Evolutionary conservation across 352 stramenopile genomes (phyloP), one percentile per base, ranked within the genome.

Genomic region (Pythium dissimile): DNA sequence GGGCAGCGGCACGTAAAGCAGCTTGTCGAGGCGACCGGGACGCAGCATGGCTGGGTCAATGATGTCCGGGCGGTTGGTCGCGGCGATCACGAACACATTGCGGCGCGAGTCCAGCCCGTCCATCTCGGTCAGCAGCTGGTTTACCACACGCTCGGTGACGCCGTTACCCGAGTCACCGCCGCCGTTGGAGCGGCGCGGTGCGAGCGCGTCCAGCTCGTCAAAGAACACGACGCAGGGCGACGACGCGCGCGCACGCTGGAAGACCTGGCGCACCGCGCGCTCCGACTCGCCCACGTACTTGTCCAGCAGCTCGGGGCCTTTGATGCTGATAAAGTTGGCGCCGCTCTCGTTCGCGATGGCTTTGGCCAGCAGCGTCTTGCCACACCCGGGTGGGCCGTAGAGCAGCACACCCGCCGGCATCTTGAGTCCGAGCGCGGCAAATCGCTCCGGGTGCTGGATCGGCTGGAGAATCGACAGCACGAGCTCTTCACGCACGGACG

Each of bases 211-310:
- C 21, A 99, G 80, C 73, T 99, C 97, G 58, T 99, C 97, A 54
- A 99, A 99, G 75, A 99, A 99, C 13, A 99, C 92, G n/a, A 99
- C 96, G 70, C 97, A 99, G 3, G 97, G 97, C 51, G 92, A 97
- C 13, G 95, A 99, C 43, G 94, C 95, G 2, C 97, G 78, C n/a
- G 97, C 97, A 44, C 97, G 84, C 73, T 98, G 91, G 78, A 99
- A 99, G 1, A 99, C 93, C 56, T 97, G 88, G 7, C 93, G 88
- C 45, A 98, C 93, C 1, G 89, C 93, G 30, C 92, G 84, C 72
- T 99, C 97, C 31, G 87, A 98, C 76, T 99, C 97, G 30, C 97
- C 97, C 3, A 99, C 97, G 70, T 99, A 99, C 73, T 99, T 99
- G 82, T 99, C 96, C 26, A 99, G 83, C 27, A 99, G 80, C 72